Evolutionary conservation across 2,329 filamentous ascomycete species (phyloP).

Genomic region (Talaromyces verruculosus): DNA sequence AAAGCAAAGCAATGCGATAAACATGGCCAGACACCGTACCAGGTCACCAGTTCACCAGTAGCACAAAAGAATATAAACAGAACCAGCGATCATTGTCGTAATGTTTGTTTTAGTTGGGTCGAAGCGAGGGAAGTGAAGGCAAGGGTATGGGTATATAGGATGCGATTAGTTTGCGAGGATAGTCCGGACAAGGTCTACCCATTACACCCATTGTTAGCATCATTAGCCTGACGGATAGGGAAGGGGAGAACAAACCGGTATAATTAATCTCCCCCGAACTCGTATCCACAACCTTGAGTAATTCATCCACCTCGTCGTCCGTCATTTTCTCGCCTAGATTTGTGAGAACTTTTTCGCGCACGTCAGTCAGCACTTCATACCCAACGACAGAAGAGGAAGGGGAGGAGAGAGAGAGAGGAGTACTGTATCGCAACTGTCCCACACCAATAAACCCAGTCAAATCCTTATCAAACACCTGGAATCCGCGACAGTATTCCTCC

Average conservation of each 20-base stretch:
- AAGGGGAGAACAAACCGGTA: constrained; percentile 63
- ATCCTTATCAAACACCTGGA: constrained; percentile 99
- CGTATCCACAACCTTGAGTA: constrained; percentile 96
- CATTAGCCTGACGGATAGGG: not conserved
- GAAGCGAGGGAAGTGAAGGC: not conserved
- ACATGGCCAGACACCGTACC: not conserved
- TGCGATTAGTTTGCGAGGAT: constrained; percentile 73
- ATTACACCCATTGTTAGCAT: constrained; percentile 4
- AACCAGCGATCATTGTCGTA: constrained; percentile 8
- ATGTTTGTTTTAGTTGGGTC: constrained; percentile 12
- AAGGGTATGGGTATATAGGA: not conserved
- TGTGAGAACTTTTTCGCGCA: constrained; percentile 66
- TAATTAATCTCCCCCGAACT: constrained; percentile 98
- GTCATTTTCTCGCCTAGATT: constrained; percentile 99
- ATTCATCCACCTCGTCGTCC: constrained; percentile 96
- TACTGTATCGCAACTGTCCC: constrained; percentile 88
- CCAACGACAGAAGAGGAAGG: not conserved
- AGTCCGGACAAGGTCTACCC: constrained; percentile 74
- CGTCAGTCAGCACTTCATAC: not conserved
- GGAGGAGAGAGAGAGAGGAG: constrained; percentile 23
- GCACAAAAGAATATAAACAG: constrained; percentile 19
- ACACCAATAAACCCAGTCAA: constrained; percentile 97
- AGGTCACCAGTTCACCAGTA: not conserved
- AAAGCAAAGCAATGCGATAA: not conserved
- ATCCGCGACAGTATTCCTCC: constrained; percentile 96